Evolutionary conservation across 1,284 basidiomycete species (phyloP).

Genomic region (Apiotrichum veenhuisii): DNA sequence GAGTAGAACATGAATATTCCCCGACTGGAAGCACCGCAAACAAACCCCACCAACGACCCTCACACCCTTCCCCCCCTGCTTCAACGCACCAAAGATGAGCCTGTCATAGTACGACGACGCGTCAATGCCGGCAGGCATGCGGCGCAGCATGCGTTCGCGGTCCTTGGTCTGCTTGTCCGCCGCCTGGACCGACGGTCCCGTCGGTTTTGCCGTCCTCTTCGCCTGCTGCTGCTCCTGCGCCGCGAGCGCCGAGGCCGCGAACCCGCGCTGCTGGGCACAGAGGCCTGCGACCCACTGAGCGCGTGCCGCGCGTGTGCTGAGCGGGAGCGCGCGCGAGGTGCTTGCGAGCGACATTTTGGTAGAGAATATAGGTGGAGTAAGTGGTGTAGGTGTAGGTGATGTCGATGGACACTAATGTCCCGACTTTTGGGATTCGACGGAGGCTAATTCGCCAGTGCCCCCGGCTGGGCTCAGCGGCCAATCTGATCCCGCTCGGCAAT

Average conservation of each 20-base stretch:
- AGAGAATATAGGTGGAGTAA: neutral
- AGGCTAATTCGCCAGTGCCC: neutral
- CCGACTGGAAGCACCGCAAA: too few species aligned
- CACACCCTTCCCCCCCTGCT: too few species aligned
- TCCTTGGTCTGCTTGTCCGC: constrained; percentile 10
- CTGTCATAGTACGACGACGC: neutral
- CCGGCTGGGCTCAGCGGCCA: neutral
- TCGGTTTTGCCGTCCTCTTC: neutral
- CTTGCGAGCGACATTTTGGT: constrained; percentile 16
- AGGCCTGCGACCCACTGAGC: neutral
- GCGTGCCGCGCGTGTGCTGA: too few species aligned
- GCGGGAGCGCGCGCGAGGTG: constrained; percentile 6
- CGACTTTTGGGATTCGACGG: neutral
- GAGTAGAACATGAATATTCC: too few species aligned
- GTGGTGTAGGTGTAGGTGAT: neutral
- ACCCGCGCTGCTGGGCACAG: neutral
- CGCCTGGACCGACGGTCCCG: constrained; percentile 9
- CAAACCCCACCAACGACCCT: too few species aligned
- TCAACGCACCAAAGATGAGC: constrained; percentile 11
- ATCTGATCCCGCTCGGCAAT: neutral
- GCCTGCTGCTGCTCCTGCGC: neutral
- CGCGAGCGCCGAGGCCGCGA: neutral
- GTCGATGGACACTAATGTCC: neutral
- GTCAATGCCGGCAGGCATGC: constrained; percentile 10
- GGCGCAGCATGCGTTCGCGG: constrained; percentile 8